These are phyloP conservation scores for Luffa aegyptiaca DNA, from an alignment of 306 rosid genomes.

Conservation along the genomic window DNA sequence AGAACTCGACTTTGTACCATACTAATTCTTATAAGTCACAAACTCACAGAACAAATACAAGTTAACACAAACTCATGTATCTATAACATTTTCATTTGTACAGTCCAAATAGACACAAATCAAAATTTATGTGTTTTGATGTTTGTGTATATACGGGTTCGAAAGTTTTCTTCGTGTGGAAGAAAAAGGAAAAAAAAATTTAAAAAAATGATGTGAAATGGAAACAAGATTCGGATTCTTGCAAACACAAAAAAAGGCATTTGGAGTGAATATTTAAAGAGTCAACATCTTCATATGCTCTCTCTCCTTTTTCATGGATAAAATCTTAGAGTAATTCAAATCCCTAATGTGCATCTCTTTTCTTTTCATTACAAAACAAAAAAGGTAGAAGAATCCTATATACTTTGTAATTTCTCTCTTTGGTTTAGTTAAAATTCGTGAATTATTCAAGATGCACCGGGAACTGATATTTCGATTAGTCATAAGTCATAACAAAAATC, in stretches of 20 bases:
- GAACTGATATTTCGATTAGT: neutral
- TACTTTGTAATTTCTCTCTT: neutral
- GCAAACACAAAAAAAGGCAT: neutral
- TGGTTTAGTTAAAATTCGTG: neutral
- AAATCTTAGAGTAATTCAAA: neutral
- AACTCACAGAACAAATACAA: neutral
- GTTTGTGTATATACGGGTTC: neutral
- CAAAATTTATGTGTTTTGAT: too few relatives aligned
- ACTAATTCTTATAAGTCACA: neutral
- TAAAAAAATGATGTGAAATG: neutral
- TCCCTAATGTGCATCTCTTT: neutral
- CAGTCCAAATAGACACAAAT: too few relatives aligned
- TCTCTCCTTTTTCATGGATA: neutral
- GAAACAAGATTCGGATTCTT: neutral
- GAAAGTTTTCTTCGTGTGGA: neutral
- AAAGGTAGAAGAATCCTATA: neutral
- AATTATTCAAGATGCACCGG: neutral
- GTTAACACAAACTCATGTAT: neutral
- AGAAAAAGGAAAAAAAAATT: neutral
- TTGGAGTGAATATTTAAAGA: constrained; percentile 4
- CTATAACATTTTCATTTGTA: neutral
- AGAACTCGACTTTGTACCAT: neutral
- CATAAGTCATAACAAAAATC: neutral
- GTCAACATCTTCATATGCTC: constrained; percentile 3
- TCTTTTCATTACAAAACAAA: neutral